phyloP scores from a whole-genome alignment of 179 eudicot species.

The Beta lomatogona region DNA sequence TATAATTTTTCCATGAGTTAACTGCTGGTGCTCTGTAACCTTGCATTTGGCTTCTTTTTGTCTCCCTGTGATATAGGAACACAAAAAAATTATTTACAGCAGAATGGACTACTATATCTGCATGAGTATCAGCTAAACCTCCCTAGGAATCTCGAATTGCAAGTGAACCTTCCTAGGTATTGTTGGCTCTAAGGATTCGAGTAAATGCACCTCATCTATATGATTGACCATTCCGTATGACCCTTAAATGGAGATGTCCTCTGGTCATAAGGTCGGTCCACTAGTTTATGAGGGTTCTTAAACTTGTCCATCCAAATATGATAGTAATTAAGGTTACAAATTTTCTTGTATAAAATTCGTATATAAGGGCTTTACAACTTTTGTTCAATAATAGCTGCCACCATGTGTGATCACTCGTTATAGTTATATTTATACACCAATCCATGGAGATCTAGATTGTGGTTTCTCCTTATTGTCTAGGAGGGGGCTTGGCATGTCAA shows the following conservation, averaged over 20 bases:
- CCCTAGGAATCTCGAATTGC: no score
- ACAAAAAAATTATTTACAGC: no score
- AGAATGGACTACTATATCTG: no score
- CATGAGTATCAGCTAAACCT: no score
- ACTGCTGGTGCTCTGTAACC: no score
- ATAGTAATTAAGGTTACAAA: not conserved
- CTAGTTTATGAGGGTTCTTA: not conserved
- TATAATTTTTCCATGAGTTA: no score
- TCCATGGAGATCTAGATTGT: not conserved
- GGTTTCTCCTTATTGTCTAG: not conserved
- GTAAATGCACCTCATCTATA: not conserved
- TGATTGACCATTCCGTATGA: not conserved
- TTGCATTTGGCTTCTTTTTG: no score
- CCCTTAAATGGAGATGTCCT: not conserved
- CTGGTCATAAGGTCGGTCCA: not conserved
- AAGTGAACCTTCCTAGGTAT: not conserved
- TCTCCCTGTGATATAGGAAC: no score
- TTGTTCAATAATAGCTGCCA: not conserved
- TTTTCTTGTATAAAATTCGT: not conserved
- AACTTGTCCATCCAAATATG: not conserved
- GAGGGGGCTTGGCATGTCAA: not conserved
- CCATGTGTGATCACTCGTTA: not conserved
- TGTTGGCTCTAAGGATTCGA: not conserved
- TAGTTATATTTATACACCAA: not conserved
- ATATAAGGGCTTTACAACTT: not conserved